Percentiles rank a stretch among this genome's conserved stretches.
Conservation (phyloP, 2,329 filamentous ascomycete species). For the Aspergillus amoenus region DNA sequence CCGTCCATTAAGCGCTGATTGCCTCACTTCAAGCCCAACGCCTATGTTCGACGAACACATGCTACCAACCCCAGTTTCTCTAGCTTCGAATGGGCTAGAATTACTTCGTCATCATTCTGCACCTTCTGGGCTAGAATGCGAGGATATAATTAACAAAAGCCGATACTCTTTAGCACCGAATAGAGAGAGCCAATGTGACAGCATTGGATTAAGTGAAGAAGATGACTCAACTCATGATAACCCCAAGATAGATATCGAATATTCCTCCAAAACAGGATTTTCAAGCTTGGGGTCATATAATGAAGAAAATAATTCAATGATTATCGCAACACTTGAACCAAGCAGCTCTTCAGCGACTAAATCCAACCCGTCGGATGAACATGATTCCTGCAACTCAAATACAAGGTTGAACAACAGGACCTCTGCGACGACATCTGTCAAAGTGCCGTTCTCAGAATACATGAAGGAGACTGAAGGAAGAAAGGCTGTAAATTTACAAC, state of each 20-base stretch:
- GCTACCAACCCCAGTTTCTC: conserved; percentile 15
- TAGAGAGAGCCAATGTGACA: not conserved
- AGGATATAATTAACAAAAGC: not conserved
- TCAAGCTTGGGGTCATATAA: not conserved
- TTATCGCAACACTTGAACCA: not conserved
- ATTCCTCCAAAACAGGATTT: not conserved
- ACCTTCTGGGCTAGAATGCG: not conserved
- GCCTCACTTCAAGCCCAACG: conserved; percentile 1
- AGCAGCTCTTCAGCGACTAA: not conserved
- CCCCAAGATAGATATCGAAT: not conserved
- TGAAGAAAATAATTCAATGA: not conserved
- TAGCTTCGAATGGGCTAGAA: not conserved
- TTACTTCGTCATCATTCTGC: not conserved
- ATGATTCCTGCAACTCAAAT: not conserved
- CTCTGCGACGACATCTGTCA: too few species aligned
- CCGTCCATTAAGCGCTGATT: conserved; percentile 1
- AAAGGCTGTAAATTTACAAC: too few species aligned
- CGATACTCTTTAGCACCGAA: not conserved
- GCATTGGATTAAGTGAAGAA: not conserved
- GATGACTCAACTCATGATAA: not conserved
- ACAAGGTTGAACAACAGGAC: too few species aligned
- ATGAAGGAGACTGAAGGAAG: too few species aligned
- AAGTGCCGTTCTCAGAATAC: too few species aligned
- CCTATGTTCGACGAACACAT: conserved; percentile 5
- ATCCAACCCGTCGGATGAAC: not conserved